phyloP scores from a whole-genome alignment of 768 basidiomycete species.

The Leccinum incarnatum region DNA sequence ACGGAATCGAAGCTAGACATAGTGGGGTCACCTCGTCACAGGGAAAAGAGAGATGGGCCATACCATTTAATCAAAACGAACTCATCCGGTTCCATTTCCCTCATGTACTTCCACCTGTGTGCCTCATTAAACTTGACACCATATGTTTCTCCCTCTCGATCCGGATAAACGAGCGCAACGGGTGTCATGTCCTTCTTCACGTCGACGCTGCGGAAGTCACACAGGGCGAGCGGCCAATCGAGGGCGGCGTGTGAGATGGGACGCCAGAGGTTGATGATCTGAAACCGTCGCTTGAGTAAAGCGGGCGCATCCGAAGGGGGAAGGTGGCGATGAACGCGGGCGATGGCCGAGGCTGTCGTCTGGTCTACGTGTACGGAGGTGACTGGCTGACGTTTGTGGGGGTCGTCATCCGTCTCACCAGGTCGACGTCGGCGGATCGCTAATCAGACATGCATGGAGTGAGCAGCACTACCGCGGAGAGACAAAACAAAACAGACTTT shows the following conservation, averaged over 20 bases:
- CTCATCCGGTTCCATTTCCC: conserved; percentile 45
- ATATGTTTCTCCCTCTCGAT: conserved; percentile 44
- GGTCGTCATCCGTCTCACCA: conserved; percentile 33
- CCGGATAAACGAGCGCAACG: not conserved
- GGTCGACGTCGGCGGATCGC: conserved; percentile 44
- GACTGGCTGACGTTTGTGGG: conserved; percentile 45
- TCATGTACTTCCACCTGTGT: conserved; percentile 47
- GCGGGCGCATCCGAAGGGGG: conserved; percentile 38
- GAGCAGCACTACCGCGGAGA: not conserved
- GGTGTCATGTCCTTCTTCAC: not conserved
- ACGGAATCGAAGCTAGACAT: conserved; percentile 32
- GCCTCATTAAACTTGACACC: conserved; percentile 35
- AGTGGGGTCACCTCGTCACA: not conserved
- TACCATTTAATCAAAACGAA: conserved; percentile 49
- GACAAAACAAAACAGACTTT: conserved; percentile 30
- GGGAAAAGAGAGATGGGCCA: not conserved
- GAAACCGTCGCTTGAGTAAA: conserved; percentile 44
- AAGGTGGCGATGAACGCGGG: conserved; percentile 44
- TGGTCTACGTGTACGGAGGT: conserved; percentile 46
- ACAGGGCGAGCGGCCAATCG: not conserved
- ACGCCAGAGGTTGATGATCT: conserved; percentile 56
- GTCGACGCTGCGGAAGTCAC: not conserved
- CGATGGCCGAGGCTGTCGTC: conserved; percentile 33
- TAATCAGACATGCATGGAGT: conserved; percentile 10
- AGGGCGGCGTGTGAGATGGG: conserved; percentile 38